Conservation (phyloP, 495 filamentous ascomycete species). For the Podospora pseudoanserina region DNA sequence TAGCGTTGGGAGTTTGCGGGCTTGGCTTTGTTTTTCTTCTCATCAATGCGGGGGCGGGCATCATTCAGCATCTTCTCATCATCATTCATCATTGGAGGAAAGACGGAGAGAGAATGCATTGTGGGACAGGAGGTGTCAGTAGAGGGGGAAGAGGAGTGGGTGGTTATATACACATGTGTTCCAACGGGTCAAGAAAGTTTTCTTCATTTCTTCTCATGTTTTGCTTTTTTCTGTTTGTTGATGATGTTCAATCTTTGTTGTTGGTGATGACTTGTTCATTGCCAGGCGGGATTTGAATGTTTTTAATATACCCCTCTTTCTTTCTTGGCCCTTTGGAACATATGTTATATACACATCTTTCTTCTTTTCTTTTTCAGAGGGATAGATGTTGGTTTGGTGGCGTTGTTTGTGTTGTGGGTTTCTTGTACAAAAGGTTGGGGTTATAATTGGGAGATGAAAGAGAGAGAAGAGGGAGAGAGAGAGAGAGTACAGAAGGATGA, state of each 20-base stretch:
- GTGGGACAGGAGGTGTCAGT: too few species aligned
- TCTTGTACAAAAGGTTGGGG: not conserved
- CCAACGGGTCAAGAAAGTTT: not conserved
- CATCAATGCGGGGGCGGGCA: not conserved
- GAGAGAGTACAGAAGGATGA: not conserved
- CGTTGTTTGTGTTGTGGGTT: not conserved
- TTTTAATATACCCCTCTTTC: not conserved
- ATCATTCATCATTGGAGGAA: not conserved
- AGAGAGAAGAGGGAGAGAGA: not conserved
- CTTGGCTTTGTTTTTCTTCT: not conserved
- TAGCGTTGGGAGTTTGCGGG: not conserved
- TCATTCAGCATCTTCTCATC: not conserved
- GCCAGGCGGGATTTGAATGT: not conserved
- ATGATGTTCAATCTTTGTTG: not conserved
- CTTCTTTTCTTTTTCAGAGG: not conserved
- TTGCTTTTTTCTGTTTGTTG: not conserved
- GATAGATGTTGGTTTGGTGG: not conserved
- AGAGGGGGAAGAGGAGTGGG: not conserved
- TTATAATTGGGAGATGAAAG: not conserved
- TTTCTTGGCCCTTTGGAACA: not conserved
- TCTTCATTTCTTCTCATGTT: not conserved
- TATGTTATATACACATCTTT: not conserved
- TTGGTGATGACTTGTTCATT: not conserved
- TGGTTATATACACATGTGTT: not conserved
- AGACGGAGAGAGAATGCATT: not conserved